Base-by-base conservation (phyloP, 352 stramenopile species). In the Thalassiosira livingstoniorum region DNA sequence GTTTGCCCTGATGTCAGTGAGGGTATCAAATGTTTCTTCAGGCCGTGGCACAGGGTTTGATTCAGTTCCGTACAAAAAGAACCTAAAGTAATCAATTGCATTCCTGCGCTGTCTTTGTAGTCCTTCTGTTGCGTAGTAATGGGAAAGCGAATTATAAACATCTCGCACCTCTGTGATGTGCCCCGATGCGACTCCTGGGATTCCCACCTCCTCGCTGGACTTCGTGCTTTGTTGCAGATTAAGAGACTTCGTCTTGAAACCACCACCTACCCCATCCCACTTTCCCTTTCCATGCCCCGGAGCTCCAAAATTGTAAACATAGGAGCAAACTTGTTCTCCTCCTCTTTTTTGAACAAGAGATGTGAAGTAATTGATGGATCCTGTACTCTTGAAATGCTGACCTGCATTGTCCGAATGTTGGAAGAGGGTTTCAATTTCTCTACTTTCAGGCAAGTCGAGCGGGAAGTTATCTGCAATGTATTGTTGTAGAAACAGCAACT, bases 351-450 rank as follows among this genome's bases (percentile, higher is more conserved):
- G 57, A 15, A 42, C 18, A 31, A 75, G 62, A 21, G 43, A 25
- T 35, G 61, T 73, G 45, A 42, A 80, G 25, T 60, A 80, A 4
- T 73, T 0, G 0, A 80, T 74, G 4, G 72, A 21, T 3, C 47
- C 43, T 2, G 23, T 27, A 58, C 42, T 80, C 39, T 80, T 80
- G 62, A 80, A 80, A 34, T 80, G 72, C 7, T 29, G n/a, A 23
- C 45, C 25, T 51, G 72, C 72, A 75, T 80, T 80, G 43, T 80
- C 72, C 2, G 72, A 80, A 35, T 80, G 23, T 37, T 29, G 23
- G 31, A 64, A 25, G 0, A 80, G 60, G 23, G 21, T 21, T 53
- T 47, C 27, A 25, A 80, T 73, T 62, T 65, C 47, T 4, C 73
- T 63, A 43, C 31, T 34, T 4, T 27, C 18, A 2, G n/a, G n/a